These are phyloP conservation scores for Turnera subulata DNA, from an alignment of 345 rosid genomes.

Conservation along the genomic window DNA sequence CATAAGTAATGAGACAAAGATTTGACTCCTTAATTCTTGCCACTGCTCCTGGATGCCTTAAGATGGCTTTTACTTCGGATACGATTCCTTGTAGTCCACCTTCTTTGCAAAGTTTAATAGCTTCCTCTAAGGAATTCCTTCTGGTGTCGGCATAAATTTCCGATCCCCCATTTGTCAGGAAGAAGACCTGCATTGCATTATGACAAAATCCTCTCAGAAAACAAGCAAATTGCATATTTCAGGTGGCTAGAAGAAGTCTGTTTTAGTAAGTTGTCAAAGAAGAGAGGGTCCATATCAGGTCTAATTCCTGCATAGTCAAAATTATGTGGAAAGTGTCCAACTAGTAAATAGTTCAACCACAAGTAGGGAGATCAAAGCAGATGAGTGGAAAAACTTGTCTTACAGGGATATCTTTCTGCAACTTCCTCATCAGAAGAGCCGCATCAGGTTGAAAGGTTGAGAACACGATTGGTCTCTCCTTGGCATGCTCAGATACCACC, in stretches of 20 bases:
- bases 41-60: slow-evolving; percentile 26
- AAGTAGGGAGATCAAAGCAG: no score
- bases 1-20: slow-evolving; percentile 21
- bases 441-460: slow-evolving; percentile 30
- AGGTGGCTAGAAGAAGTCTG: no score
- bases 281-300: not conserved
- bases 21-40: slow-evolving; percentile 15
- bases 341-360: no score
- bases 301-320: no score
- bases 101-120: slow-evolving; percentile 23
- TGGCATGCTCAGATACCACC: slow-evolving; percentile 22
- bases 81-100: slow-evolving; percentile 30
- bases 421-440: slow-evolving; percentile 22
- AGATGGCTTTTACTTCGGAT: slow-evolving; percentile 21
- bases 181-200: slow-evolving; percentile 21
- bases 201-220: not conserved
- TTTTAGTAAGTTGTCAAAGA: no score
- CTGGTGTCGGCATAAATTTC: slow-evolving; percentile 19
- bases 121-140: slow-evolving; percentile 27
- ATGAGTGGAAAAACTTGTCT: not conserved
- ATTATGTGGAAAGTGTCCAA: no score
- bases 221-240: no score
- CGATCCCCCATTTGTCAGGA: slow-evolving; percentile 28
- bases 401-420: slow-evolving; percentile 22
- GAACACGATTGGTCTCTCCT: slow-evolving; percentile 19